phyloP scores from a whole-genome alignment of 225 moss, liverwort and hornwort species.

The Antitrichia curtipendula region DNA sequence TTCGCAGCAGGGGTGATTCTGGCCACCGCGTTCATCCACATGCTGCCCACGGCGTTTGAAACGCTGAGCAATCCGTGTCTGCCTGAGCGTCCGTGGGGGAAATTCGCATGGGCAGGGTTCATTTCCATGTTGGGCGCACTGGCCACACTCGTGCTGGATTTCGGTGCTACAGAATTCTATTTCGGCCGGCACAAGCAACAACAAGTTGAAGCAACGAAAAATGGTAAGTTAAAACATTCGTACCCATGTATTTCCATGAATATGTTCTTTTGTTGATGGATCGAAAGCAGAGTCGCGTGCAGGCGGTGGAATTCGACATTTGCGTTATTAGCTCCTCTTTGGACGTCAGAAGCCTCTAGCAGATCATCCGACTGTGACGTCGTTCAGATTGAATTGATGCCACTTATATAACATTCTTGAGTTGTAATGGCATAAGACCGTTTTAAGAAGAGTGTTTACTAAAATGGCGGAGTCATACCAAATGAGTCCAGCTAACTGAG shows the following conservation, averaged over 20 bases:
- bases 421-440: neutral
- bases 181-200: conserved; percentile 12
- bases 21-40: conserved; percentile 74
- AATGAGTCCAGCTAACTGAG: neutral
- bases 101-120: conserved; percentile 55
- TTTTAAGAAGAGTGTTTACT: neutral
- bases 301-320: neutral
- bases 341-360: neutral
- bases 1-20: conserved; percentile 77
- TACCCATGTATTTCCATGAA: neutral
- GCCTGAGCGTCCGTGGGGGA: conserved; percentile 45
- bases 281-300: neutral
- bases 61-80: conserved; percentile 37
- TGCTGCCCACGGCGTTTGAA: conserved; percentile 33
- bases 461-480: too few relatives aligned
- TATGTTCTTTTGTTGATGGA: neutral
- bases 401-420: too few relatives aligned
- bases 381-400: neutral
- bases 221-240: neutral
- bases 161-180: conserved; percentile 52
- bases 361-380: neutral
- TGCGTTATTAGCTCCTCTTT: neutral
- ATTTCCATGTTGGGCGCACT: conserved; percentile 55
- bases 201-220: neutral
- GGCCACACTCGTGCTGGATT: conserved; percentile 49